Evolutionary conservation across 2,329 filamentous ascomycete species (phyloP), one percentile per base, ranked within the genome.

Genomic region (Botryotinia convoluta): DNA sequence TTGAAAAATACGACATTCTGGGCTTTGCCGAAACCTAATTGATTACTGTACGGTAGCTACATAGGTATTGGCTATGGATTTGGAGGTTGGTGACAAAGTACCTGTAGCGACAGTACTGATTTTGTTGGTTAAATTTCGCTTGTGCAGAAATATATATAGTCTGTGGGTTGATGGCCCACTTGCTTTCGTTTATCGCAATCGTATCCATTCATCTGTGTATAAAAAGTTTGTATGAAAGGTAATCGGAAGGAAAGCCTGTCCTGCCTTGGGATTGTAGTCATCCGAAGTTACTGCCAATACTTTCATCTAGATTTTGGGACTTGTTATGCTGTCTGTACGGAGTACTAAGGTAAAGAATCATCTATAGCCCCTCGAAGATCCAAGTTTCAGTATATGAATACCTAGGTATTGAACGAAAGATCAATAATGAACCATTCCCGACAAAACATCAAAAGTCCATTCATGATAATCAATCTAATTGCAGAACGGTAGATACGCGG

Each of bases 101-200:
- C 32, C 10, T 60, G 51, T 54, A 29, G 61, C n/a, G 16, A 63
- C n/a, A 44, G 39, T 44, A 32, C 26, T 14, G 61, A 29, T 29
- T 29, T 22, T 35, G 39, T 3, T 54, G 37, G 22, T 57, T 57
- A 42, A 67, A 70, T 63, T 71, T 71, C 69, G 69, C 69, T 71
- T 70, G 68, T 67, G 37, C 42, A 22, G 37, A 54, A 12, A n/a
- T 32, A 22, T 29, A n/a, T 32, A 22, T 29, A 44, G 39, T 48
- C 54, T 22, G 67, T 60, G 54, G 44, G 37, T 37, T 42, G 20
- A 18, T 60, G 8, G 69, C 42, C 26, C 20, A 1, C 32, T 71
- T 29, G 51, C 26, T 54, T 22, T 37, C 26, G 16, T 22, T 48
- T 26, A 51, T 63, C 59, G 69, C 44, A 37, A 51, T 51, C 59